phyloP scores from a whole-genome alignment of 495 filamentous ascomycete genomes.

The Penicillium cinerascens region DNA sequence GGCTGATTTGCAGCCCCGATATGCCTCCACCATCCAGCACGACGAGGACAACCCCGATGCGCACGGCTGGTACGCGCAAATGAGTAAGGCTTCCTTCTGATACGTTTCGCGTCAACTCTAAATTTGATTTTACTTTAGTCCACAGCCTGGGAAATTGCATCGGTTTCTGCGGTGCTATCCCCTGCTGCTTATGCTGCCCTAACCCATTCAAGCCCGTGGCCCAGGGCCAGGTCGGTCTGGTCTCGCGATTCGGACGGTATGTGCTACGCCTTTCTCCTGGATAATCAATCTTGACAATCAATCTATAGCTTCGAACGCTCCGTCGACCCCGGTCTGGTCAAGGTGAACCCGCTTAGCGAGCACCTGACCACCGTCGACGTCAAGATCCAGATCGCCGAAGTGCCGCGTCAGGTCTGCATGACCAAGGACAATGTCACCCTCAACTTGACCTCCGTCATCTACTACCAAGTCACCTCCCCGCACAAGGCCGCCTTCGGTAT shows the following conservation, averaged over 20 bases:
- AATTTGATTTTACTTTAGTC: constrained; percentile 43
- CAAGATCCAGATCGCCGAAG: constrained; percentile 98
- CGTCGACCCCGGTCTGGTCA: constrained; percentile 95
- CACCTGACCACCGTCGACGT: constrained; percentile 89
- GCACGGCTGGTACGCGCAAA: constrained; percentile 86
- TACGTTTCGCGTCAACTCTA: not conserved
- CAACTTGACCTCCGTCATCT: constrained; percentile 93
- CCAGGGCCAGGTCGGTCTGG: constrained; percentile 90
- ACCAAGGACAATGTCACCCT: constrained; percentile 98
- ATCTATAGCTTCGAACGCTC: constrained; percentile 75
- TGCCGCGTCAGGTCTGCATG: constrained; percentile 96
- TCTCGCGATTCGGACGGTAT: constrained; percentile 87
- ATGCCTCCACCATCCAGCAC: constrained; percentile 71
- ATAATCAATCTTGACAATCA: not conserved
- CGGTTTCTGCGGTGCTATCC: constrained; percentile 81
- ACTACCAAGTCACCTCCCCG: constrained; percentile 94
- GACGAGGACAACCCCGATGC: constrained; percentile 62
- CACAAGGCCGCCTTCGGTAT: constrained; percentile 99
- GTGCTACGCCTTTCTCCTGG: constrained; percentile 7
- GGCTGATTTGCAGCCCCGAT: constrained; percentile 84
- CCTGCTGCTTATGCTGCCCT: constrained; percentile 88
- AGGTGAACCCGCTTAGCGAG: constrained; percentile 96
- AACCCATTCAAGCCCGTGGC: constrained; percentile 95
- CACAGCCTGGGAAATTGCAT: constrained; percentile 71
- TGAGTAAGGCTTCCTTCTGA: constrained; percentile 56